These are phyloP conservation scores for Paradendryphiella salina DNA, from an alignment of 2,329 filamentous ascomycete species.

Conservation along the genomic window DNA sequence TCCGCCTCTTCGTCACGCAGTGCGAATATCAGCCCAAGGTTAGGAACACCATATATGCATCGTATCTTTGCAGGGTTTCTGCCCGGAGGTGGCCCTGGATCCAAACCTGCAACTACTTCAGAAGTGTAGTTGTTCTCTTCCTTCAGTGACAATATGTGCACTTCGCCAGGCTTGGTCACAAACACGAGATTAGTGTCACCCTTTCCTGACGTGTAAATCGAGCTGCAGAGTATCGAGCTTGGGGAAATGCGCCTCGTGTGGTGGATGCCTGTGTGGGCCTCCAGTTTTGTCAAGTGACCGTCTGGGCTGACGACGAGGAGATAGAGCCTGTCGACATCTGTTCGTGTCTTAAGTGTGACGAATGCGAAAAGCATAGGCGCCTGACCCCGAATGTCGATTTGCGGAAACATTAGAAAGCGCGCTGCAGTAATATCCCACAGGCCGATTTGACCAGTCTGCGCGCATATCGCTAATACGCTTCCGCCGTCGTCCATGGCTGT, in stretches of 20 bases:
- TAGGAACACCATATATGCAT: constrained; percentile 63
- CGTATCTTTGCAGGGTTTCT: constrained; percentile 53
- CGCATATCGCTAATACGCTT: constrained; percentile 68
- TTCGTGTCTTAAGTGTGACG: constrained; percentile 35
- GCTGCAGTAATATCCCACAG: constrained; percentile 66
- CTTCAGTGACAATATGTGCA: constrained; percentile 38
- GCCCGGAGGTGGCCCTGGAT: constrained; percentile 41
- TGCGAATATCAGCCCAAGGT: constrained; percentile 63
- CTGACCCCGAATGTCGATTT: constrained; percentile 61
- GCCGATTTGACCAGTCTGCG: constrained; percentile 59
- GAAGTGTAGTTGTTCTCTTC: constrained; percentile 32
- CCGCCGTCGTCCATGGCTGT: constrained; percentile 67
- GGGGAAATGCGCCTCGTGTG: constrained; percentile 36
- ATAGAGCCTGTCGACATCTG: constrained; percentile 40
- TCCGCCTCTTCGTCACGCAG: constrained; percentile 61
- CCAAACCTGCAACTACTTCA: constrained; percentile 41
- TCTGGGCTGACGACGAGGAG: constrained; percentile 67
- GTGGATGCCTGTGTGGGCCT: constrained; percentile 50
- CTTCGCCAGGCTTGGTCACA: constrained; percentile 40
- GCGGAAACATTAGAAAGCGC: constrained; percentile 58
- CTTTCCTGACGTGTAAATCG: constrained; percentile 34
- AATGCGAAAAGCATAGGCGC: constrained; percentile 66
- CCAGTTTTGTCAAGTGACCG: constrained; percentile 64
- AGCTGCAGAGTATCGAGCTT: constrained; percentile 33
- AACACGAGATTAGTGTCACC: constrained; percentile 38